Conservation (phyloP, 768 basidiomycete genomes). For the Suillus lakei region DNA sequence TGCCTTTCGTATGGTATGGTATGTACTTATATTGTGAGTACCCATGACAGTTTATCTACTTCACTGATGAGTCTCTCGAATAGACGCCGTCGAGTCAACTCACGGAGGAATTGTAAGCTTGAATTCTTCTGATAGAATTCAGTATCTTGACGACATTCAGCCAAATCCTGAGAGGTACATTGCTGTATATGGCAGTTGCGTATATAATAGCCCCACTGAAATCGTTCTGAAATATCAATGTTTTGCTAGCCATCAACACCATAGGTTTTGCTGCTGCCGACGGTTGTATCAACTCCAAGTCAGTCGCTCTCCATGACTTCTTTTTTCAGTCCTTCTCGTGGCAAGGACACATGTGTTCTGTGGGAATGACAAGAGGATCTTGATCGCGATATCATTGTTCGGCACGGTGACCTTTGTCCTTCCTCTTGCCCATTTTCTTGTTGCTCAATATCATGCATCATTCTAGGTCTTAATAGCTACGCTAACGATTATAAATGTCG, state of each 20-base stretch:
- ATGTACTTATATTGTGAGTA: constrained; percentile 13
- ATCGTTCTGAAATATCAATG: background rate
- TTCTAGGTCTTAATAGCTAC: background rate
- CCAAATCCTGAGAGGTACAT: background rate
- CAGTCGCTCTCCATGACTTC: background rate
- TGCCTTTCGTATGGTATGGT: constrained; percentile 21
- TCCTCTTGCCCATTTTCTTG: background rate
- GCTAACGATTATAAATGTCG: background rate
- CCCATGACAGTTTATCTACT: background rate
- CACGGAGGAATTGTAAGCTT: background rate
- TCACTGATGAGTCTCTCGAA: background rate
- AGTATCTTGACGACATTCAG: background rate
- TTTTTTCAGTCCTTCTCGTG: background rate
- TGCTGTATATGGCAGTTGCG: background rate
- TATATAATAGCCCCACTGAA: background rate
- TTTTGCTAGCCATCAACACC: background rate
- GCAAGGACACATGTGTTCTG: background rate
- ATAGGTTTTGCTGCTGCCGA: background rate
- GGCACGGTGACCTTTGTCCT: background rate
- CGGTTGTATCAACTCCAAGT: background rate
- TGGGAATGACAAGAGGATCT: background rate
- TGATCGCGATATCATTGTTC: background rate
- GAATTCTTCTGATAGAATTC: background rate
- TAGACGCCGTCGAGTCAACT: background rate
- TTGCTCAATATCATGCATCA: background rate